Evolutionary conservation across 768 basidiomycete species (phyloP).

Genomic region (Suillus weaverae): DNA sequence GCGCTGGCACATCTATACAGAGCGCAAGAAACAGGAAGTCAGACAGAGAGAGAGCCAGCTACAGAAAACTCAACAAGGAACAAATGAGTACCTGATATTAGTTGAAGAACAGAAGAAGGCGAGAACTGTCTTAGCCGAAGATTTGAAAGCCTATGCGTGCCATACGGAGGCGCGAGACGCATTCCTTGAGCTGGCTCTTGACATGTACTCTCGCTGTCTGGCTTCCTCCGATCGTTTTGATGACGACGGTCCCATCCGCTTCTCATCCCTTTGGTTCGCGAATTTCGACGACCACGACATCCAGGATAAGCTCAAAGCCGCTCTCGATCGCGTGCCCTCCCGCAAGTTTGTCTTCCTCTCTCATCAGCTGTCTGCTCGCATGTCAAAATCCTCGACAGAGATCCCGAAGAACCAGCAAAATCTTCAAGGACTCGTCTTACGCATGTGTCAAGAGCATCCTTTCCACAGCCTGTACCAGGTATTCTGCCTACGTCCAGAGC

Average conservation of each 20-base stretch:
- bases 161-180: conserved; percentile 46
- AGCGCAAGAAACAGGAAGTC: conserved; percentile 75
- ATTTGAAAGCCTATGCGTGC: conserved; percentile 45
- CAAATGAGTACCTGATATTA: conserved; percentile 29
- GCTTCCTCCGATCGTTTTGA: conserved; percentile 70
- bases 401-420: conserved; percentile 49
- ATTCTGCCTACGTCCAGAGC: conserved; percentile 60
- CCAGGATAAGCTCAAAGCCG: conserved; percentile 42
- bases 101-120: conserved; percentile 44
- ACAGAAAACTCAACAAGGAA: conserved; percentile 18
- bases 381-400: conserved; percentile 47
- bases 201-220: conserved; percentile 84
- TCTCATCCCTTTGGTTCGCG: conserved; percentile 91
- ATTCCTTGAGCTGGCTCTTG: conserved; percentile 74
- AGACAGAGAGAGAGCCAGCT: conserved; percentile 45
- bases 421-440: conserved; percentile 63
- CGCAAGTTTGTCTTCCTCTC: conserved; percentile 89
- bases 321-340: conserved; percentile 68
- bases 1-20: conserved; percentile 68
- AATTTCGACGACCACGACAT: conserved; percentile 66
- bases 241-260: conserved; percentile 72
- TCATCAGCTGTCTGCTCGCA: conserved; percentile 92
- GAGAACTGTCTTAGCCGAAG: conserved; percentile 49
- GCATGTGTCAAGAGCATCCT: conserved; percentile 88
- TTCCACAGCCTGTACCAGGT: conserved; percentile 93